Evolutionary conservation across 768 basidiomycete genomes (phyloP), one percentile per base, ranked within the genome.

Genomic region (Boletus fagicola): DNA sequence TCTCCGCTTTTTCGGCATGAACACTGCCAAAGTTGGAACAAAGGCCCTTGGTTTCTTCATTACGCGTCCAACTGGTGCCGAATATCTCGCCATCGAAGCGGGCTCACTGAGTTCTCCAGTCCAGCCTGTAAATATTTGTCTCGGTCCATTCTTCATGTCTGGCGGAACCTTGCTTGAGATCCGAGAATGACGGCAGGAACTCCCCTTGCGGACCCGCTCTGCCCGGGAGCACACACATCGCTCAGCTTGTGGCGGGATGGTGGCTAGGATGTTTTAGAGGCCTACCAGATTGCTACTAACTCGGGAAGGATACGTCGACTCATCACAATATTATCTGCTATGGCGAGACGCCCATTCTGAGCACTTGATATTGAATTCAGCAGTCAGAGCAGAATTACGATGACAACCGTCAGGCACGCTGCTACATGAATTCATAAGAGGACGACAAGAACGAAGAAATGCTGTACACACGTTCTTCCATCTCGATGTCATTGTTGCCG

Each of bases 391-490:
- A 39, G 10, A 9, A 28, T 43, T 13, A 39, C 28, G 28, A 31
- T 38, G 43, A 10, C 30, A 6, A 28, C 49, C 5, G 11, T 16
- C 53, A 31, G n/a, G 18, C 39, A 40, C 24, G 10, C 16, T 16
- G 4, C 13, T 26, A 42, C 16, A 33, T 58, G 56, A 43, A 43
- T 22, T 33, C 22, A 39, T 26, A 18, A 20, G 22, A 49, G 40
- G 30, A 45, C 1, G 43, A 51, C 56, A 10, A 44, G 28, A 46
- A 52, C 3, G 20, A 33, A 22, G 26, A 39, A 22, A 51, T 20
- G 58, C 58, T 59, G 58, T 59, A 45, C 33, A 45, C 38, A 58
- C 44, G 36, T 59, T 44, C 33, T 49, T 15, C 13, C 28, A 1
- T 40, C n/a, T 40, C 43, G 24, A 44, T 16, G 15, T 44, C 51